Base-by-base conservation (phyloP, 495 filamentous ascomycete genomes). In the Aspergillus taichungensis region DNA sequence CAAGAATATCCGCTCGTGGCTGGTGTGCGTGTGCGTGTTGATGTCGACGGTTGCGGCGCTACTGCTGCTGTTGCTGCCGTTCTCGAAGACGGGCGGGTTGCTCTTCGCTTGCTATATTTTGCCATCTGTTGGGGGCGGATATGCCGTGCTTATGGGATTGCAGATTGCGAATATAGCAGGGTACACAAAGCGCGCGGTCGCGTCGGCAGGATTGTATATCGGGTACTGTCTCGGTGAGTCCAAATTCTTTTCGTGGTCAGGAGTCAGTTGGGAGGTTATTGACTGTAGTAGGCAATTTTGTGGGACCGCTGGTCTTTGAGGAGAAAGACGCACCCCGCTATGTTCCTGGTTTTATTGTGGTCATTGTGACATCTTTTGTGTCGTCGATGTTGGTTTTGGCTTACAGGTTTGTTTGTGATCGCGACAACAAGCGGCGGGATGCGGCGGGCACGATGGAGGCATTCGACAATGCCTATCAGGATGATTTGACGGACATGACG, bases 91-190 rank as follows among this genome's bases (percentile, higher is more conserved):
- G 6, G 68, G 62, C 3, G 72, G 54, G 0, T 48, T 69, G 0
- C 57, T 75, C 5, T 73, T 73, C 43, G 69, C 61, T 6, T 61
- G 57, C 10, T 64, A 65, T 33, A 64, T 72, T 40, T 54, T 75
- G 14, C 54, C 57, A 6, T 48, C 57, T 0, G 39, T 50, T 35
- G 57, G 57, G 7, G 51, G 48, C 8, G 54, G 45, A 2, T 60
- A 60, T 38, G 54, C 51, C 0, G 51, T 60, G 6, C 40, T 50
- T 1, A 71, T 75, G 66, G 64, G 69, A 1, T 50, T 73, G 10
- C 57, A 63, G 34, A 60, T 71, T 34, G 71, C 68, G 7, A 73
- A 74, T 50, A 71, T 60, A 40, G 69, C 71, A 1, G 70, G 70
- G 2, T 68, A 71, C 42, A 72, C 66, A 1, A 70, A 70, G 47